Conservation (phyloP, 2,329 filamentous ascomycete genomes). For the Colletotrichum orchidophilum region DNA sequence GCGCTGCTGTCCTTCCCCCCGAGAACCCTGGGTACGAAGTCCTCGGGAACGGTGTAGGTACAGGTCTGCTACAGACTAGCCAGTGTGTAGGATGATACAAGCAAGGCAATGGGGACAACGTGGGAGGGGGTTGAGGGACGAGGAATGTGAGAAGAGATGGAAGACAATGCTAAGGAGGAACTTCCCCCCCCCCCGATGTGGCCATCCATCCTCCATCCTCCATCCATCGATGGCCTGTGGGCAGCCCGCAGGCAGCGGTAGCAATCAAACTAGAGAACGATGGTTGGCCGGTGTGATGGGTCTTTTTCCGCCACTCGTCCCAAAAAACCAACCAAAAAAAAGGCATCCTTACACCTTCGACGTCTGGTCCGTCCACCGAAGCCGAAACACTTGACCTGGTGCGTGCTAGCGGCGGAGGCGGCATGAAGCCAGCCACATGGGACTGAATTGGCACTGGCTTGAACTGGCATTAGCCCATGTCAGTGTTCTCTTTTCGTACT, state of each 20-base stretch:
- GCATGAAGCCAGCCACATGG: slow-evolving; percentile 29
- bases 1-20: not conserved
- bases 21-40: not conserved
- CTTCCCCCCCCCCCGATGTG: not conserved
- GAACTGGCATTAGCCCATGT: not conserved
- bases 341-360: too few relatives aligned
- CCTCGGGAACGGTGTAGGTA: not conserved
- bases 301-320: too few relatives aligned
- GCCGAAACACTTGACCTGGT: slow-evolving; percentile 30
- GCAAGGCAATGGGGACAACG: too few relatives aligned
- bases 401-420: slow-evolving; percentile 23
- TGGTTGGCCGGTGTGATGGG: not conserved
- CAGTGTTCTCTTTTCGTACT: not conserved
- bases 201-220: not conserved
- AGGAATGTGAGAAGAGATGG: not conserved
- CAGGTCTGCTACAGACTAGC: not conserved
- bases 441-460: not conserved
- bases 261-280: not conserved
- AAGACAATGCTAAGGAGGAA: not conserved
- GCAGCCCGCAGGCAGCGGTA: not conserved
- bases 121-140: not conserved
- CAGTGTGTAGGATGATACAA: too few relatives aligned
- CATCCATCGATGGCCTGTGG: not conserved
- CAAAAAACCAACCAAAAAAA: too few relatives aligned
- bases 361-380: not conserved